Percentiles rank a stretch among this genome's conserved stretches.
Evolutionary conservation across 78 protist genomes (phyloP).

Genomic region (Dictyostelium discoideum): DNA sequence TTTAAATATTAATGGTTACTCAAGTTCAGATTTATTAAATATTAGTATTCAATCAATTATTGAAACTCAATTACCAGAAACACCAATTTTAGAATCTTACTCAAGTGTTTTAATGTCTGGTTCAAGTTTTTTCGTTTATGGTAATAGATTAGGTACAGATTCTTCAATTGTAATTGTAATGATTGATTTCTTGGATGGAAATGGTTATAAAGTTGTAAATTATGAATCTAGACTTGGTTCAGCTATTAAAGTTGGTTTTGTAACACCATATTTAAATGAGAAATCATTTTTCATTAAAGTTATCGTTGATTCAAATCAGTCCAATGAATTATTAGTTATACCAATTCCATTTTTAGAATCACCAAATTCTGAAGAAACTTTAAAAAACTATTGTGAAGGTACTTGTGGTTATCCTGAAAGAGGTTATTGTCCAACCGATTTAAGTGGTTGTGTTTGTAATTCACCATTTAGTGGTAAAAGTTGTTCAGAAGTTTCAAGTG

Average conservation of each 20-base stretch:
- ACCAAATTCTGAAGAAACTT: neutral
- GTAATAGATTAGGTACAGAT: neutral
- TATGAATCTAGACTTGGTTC: neutral
- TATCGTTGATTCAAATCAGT: neutral
- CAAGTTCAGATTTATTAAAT: neutral
- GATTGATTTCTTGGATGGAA: neutral
- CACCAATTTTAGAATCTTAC: neutral
- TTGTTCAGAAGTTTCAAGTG: neutral
- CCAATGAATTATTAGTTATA: neutral
- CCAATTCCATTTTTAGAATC: neutral
- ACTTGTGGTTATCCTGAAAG: neutral
- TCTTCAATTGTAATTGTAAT: neutral
- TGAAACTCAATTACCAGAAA: neutral
- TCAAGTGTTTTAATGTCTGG: neutral
- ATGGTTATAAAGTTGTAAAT: neutral
- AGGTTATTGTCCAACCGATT: slow-evolving; percentile 4
- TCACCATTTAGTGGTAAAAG: neutral
- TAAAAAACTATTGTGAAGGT: neutral
- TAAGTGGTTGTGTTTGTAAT: neutral
- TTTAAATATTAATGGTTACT: slow-evolving; percentile 14
- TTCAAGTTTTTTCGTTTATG: neutral
- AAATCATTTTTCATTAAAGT: neutral
- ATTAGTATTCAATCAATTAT: neutral
- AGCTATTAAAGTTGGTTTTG: neutral
- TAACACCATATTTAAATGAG: neutral